Evolutionary conservation across 768 basidiomycete genomes (phyloP), one percentile per base, ranked within the genome.

Genomic region (Boletus insuetus): DNA sequence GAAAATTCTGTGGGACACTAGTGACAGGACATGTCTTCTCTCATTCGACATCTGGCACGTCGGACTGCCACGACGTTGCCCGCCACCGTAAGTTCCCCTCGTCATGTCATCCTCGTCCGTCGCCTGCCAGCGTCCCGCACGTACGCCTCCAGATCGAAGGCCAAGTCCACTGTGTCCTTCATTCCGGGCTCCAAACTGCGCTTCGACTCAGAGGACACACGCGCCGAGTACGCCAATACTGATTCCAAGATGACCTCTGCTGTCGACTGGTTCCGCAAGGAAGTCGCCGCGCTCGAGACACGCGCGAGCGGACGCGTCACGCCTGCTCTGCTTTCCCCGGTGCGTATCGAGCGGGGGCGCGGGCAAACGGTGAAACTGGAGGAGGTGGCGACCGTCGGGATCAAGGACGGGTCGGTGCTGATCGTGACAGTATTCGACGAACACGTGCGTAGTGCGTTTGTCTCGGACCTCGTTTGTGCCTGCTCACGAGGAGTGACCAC

Each of bases 391-490:
- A 91, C 91, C 0, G 81, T 94, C 19, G 91, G 91, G 9, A 83
- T 94, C 38, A 77, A 85, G 57, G 89, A 94, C 49, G 91, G 91
- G 1, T 81, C 86, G 7, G 79, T 80, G 50, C 72, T 94, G 53
- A 59, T 93, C 24, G 77, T 94, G 12, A 90, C 88, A 4, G 76
- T 90, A 31, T 92, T 90, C 63, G 87, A 93, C 51, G 87, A 90
- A 66, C 74, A 82, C 66, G 91, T 93, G 68, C 75, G 83, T 72
- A 3, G 8, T 14, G 14, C 19, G 13, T 20, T 16, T 11, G 38
- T 39, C 17, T 39, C 38, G 8, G 34, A 35, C 34, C 34, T 24
- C 4, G 24, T 24, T 4, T 24, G 24, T 24, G 24, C 26, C 26
- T n/a, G 38, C 38, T 39, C 38, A 39, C 38, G 4, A 5, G 34